Evolutionary conservation across 257 asterid species (phyloP).

Genomic region (Orobanche coerulescens): DNA sequence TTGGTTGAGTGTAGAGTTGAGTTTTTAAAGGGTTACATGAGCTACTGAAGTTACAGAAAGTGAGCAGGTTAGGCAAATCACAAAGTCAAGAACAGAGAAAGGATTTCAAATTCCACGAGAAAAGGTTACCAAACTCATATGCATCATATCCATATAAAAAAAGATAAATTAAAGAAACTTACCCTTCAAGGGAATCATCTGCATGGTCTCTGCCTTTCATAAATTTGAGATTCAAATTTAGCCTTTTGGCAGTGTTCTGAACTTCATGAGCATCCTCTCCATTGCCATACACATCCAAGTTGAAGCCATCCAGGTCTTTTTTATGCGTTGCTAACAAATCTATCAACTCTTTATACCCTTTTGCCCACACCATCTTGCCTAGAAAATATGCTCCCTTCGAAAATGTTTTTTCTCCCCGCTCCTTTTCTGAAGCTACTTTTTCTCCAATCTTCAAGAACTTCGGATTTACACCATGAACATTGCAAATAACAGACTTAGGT

Average conservation of each 20-base stretch:
- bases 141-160: neutral
- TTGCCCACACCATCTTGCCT: slow-evolving; percentile 99
- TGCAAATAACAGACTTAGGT: slow-evolving; percentile 79
- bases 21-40: too few species aligned
- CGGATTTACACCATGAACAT: slow-evolving; percentile 95
- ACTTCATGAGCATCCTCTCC: slow-evolving; percentile 98
- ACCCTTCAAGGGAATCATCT: slow-evolving; percentile 90
- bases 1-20: too few species aligned
- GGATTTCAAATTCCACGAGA: neutral
- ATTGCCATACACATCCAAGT: slow-evolving; percentile 85
- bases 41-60: neutral
- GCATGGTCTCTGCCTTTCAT: slow-evolving; percentile 98
- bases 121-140: neutral
- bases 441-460: slow-evolving; percentile 85
- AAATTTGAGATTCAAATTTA: slow-evolving; percentile 74
- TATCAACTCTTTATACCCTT: slow-evolving; percentile 90
- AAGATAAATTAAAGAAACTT: slow-evolving; percentile 23
- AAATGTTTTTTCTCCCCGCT: slow-evolving; percentile 67
- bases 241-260: slow-evolving; percentile 71
- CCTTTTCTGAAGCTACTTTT: slow-evolving; percentile 72
- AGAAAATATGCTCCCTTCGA: slow-evolving; percentile 94
- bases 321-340: slow-evolving; percentile 74
- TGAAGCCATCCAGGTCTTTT: slow-evolving; percentile 75
- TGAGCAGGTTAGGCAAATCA: neutral
- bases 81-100: neutral